A percentile compares a stretch with the other conserved stretches of the same genome.
phyloP scores from a whole-genome alignment of 495 filamentous ascomycete genomes.

The Podospora pseudocomata region DNA sequence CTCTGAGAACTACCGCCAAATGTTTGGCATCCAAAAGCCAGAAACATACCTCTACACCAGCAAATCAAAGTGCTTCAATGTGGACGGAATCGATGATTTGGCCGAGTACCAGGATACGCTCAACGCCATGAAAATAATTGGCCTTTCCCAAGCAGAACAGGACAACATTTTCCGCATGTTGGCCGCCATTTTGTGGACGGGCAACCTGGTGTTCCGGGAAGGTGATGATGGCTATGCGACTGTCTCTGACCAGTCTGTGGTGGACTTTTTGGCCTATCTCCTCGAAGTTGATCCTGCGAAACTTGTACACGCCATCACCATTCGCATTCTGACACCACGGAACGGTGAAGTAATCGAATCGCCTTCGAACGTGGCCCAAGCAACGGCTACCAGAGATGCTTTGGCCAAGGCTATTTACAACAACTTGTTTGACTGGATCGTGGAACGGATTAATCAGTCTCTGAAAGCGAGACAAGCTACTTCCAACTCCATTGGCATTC shows the following conservation, averaged over 20 bases:
- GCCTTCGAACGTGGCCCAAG: constrained; percentile 85
- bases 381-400: constrained; percentile 88
- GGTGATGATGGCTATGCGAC: constrained; percentile 84
- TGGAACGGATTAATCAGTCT: constrained; percentile 85
- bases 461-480: constrained; percentile 72
- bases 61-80: constrained; percentile 87
- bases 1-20: constrained; percentile 76
- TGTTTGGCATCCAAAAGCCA: constrained; percentile 83
- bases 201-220: constrained; percentile 85
- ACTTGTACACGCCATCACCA: constrained; percentile 84
- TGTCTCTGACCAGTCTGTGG: constrained; percentile 80
- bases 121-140: constrained; percentile 92
- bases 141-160: constrained; percentile 82
- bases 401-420: constrained; percentile 92
- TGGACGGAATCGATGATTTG: constrained; percentile 86
- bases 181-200: constrained; percentile 88
- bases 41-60: constrained; percentile 95
- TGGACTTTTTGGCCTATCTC: constrained; percentile 91
- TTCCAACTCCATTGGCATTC: constrained; percentile 87
- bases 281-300: constrained; percentile 79
- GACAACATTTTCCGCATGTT: constrained; percentile 97
- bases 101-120: constrained; percentile 90
- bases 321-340: constrained; percentile 83
- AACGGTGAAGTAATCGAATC: constrained; percentile 87
- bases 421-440: constrained; percentile 99